A percentile compares a stretch with the other conserved stretches of the same genome.
Evolutionary conservation across 2,329 filamentous ascomycete genomes (phyloP).

Genomic region (Aspergillus ochraceoroseus): DNA sequence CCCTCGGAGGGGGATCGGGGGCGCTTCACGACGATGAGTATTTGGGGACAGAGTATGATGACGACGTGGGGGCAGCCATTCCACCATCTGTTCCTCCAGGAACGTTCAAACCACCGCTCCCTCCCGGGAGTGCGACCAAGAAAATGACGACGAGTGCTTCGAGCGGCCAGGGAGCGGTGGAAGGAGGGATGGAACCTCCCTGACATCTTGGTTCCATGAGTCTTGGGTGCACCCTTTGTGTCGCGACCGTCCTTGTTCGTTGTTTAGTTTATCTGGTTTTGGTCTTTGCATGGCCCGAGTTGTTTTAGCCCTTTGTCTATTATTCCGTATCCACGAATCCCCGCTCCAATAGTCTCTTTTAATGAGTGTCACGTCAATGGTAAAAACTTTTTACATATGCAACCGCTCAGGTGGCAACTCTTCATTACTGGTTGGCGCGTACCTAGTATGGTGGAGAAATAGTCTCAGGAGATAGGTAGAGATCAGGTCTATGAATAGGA

Average conservation of each 20-base stretch:
- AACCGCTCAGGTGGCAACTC: conserved; percentile 3
- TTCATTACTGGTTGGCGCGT: conserved; percentile 10
- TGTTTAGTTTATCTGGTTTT: conserved; percentile 5
- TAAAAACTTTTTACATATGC: conserved; percentile 1
- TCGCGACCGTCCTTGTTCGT: conserved; percentile 10
- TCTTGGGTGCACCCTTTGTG: conserved; percentile 10
- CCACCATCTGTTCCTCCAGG: conserved; percentile 48
- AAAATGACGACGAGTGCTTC: conserved; percentile 14
- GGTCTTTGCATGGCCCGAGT: conserved; percentile 13
- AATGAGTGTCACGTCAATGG: conserved; percentile 19
- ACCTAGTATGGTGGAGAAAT: too few relatives aligned
- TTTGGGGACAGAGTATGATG: conserved; percentile 48
- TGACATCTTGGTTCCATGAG: conserved; percentile 19
- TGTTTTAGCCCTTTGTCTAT: conserved; percentile 11
- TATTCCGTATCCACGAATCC: conserved; percentile 20
- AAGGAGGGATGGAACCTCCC: conserved; percentile 31
- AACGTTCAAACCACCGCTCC: conserved; percentile 63
- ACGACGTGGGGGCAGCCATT: conserved; percentile 43
- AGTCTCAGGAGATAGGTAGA: conserved; percentile 1
- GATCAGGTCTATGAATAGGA: conserved; percentile 9
- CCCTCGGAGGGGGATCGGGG: conserved; percentile 27
- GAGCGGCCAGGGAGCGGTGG: conserved; percentile 24
- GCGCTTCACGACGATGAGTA: conserved; percentile 49
- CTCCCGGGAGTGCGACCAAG: conserved; percentile 53
- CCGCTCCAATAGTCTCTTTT: conserved; percentile 19